Percentiles rank a stretch among this genome's conserved stretches.
These are phyloP conservation scores for Akanthomyces dipterigenus DNA, from an alignment of 2,329 filamentous ascomycete species.

Conservation along the genomic window DNA sequence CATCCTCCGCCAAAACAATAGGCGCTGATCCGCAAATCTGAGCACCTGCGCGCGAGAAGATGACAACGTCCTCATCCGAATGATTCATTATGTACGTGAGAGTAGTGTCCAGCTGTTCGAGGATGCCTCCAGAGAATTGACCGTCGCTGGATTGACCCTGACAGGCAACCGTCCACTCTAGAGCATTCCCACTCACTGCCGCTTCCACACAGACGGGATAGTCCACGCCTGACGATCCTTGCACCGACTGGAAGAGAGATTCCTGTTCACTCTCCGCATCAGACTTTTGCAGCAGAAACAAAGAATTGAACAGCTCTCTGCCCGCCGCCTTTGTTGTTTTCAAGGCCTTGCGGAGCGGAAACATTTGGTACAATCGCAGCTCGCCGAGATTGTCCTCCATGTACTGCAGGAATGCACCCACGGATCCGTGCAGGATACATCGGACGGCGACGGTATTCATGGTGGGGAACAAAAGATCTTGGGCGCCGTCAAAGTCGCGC, in stretches of 20 bases:
- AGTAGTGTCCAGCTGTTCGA: constrained; percentile 53
- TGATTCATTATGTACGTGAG: constrained; percentile 48
- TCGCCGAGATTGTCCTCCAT: constrained; percentile 63
- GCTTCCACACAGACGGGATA: constrained; percentile 80
- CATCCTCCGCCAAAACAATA: background rate
- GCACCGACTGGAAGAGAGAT: constrained; percentile 54
- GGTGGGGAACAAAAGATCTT: constrained; percentile 70
- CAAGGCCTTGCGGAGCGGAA: constrained; percentile 66
- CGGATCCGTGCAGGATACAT: constrained; percentile 62
- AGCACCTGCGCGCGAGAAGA: constrained; percentile 43
- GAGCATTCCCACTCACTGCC: constrained; percentile 47
- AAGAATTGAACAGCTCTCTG: constrained; percentile 43
- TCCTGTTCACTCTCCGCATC: constrained; percentile 4
- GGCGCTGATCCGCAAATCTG: constrained; percentile 59
- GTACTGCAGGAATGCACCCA: constrained; percentile 59
- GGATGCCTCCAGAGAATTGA: constrained; percentile 39
- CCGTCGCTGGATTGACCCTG: constrained; percentile 38
- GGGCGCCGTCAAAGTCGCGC: constrained; percentile 64
- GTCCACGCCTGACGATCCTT: constrained; percentile 62
- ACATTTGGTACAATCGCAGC: constrained; percentile 67
- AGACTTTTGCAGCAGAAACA: constrained; percentile 48
- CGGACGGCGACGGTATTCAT: constrained; percentile 86
- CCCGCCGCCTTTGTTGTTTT: constrained; percentile 30
- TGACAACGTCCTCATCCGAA: constrained; percentile 45
- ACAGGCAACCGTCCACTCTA: constrained; percentile 69